These are phyloP conservation scores for Phytopythium chamaehyphon DNA, from an alignment of 352 stramenopile genomes.

Conservation along the genomic window DNA sequence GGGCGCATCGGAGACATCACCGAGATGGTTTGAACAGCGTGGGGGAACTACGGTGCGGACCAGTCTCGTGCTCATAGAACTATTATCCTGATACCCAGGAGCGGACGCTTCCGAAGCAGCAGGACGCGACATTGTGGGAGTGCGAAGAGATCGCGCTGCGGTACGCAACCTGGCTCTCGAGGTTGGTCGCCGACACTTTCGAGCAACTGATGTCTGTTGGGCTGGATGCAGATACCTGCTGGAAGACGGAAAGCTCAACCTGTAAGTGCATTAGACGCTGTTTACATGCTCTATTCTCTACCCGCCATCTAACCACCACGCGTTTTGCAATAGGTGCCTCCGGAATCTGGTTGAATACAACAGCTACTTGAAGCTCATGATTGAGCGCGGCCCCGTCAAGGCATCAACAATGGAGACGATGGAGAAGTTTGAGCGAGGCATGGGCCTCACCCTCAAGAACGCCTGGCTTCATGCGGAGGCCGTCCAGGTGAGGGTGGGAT, in stretches of 20 bases:
- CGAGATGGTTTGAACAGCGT: slow-evolving; percentile 50
- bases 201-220: neutral
- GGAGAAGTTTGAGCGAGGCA: slow-evolving; percentile 86
- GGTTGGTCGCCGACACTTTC: neutral
- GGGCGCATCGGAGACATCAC: slow-evolving; percentile 87
- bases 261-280: slow-evolving; percentile 34
- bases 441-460: slow-evolving; percentile 87
- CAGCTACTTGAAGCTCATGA: slow-evolving; percentile 62
- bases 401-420: slow-evolving; percentile 67
- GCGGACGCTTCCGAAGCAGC: slow-evolving; percentile 71
- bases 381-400: slow-evolving; percentile 63
- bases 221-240: slow-evolving; percentile 64
- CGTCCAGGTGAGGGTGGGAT: slow-evolving; percentile 42
- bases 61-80: neutral
- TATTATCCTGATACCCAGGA: slow-evolving; percentile 29
- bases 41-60: neutral
- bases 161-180: slow-evolving; percentile 17
- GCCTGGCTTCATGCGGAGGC: slow-evolving; percentile 89
- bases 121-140: slow-evolving; percentile 88
- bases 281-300: neutral
- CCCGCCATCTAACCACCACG: neutral
- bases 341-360: slow-evolving; percentile 84
- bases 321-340: slow-evolving; percentile 45
- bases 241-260: slow-evolving; percentile 90
- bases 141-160: slow-evolving; percentile 82